These are phyloP conservation scores for Mitragyna speciosa DNA, from an alignment of 257 asterid genomes.

Conservation along the genomic window DNA sequence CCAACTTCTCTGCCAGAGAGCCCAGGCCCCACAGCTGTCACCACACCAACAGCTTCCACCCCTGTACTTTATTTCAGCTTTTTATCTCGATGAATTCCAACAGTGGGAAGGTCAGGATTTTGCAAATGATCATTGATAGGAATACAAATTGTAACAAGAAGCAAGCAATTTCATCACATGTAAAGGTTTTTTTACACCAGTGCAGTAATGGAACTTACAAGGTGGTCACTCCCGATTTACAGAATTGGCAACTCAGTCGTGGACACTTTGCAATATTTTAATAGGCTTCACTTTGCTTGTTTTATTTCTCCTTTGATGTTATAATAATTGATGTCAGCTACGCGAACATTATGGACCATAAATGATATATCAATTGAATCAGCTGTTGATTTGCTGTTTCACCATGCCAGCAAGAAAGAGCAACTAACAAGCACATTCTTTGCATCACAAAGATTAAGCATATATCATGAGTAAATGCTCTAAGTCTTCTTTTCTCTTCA, in stretches of 20 bases:
- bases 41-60: conserved; percentile 95
- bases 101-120: no score
- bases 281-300: neutral
- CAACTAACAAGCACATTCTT: neutral
- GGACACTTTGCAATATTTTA: neutral
- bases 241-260: neutral
- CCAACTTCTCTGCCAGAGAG: conserved; percentile 77
- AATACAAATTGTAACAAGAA: no score
- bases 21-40: conserved; percentile 89
- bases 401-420: neutral
- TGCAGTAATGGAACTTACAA: neutral
- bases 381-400: neutral
- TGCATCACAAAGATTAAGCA: neutral
- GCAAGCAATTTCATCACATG: neutral
- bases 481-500: neutral
- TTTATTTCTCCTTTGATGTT: neutral
- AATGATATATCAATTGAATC: neutral
- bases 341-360: neutral
- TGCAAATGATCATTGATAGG: no score
- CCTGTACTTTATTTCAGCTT: conserved; percentile 39
- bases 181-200: neutral
- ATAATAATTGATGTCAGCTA: neutral
- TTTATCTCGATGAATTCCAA: neutral
- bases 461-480: neutral
- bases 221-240: neutral